These are phyloP conservation scores for Penicillium sp. DNA, from an alignment of 2,329 filamentous ascomycete genomes.

Conservation along the genomic window DNA sequence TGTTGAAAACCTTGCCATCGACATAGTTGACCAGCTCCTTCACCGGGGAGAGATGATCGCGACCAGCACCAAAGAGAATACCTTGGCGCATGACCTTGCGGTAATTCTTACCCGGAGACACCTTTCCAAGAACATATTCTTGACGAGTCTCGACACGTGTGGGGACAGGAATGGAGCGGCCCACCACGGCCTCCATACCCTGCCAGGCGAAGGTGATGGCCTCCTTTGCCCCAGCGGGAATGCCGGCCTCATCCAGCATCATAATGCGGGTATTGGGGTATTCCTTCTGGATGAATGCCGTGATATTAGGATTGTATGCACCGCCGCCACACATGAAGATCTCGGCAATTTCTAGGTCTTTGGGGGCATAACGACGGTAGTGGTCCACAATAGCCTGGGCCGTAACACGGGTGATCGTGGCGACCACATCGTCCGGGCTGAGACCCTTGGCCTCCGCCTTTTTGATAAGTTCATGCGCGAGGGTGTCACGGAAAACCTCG, in stretches of 20 bases:
- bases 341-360: slow-evolving; percentile 50
- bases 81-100: slow-evolving; percentile 54
- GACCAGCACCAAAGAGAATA: slow-evolving; percentile 51
- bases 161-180: slow-evolving; percentile 56
- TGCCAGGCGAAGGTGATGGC: slow-evolving; percentile 62
- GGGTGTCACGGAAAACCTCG: slow-evolving; percentile 61
- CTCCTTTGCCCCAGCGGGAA: slow-evolving; percentile 60
- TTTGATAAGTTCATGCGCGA: slow-evolving; percentile 53
- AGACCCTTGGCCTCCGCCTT: slow-evolving; percentile 48
- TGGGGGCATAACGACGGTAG: slow-evolving; percentile 46
- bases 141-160: slow-evolving; percentile 54
- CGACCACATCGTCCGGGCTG: slow-evolving; percentile 54
- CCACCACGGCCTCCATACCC: slow-evolving; percentile 59
- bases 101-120: slow-evolving; percentile 57
- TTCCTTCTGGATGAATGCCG: slow-evolving; percentile 50
- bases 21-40: slow-evolving; percentile 54
- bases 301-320: slow-evolving; percentile 59
- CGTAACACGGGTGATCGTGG: slow-evolving; percentile 60
- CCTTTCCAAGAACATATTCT: slow-evolving; percentile 56
- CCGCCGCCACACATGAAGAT: slow-evolving; percentile 63
- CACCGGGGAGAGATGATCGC: slow-evolving; percentile 48
- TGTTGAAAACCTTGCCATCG: slow-evolving; percentile 49
- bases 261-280: slow-evolving; percentile 52
- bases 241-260: slow-evolving; percentile 59
- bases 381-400: slow-evolving; percentile 55